Percentiles rank a stretch among this genome's conserved stretches.
Evolutionary conservation across 306 rosid genomes (phyloP).

Genomic region (Quercus ilex): DNA sequence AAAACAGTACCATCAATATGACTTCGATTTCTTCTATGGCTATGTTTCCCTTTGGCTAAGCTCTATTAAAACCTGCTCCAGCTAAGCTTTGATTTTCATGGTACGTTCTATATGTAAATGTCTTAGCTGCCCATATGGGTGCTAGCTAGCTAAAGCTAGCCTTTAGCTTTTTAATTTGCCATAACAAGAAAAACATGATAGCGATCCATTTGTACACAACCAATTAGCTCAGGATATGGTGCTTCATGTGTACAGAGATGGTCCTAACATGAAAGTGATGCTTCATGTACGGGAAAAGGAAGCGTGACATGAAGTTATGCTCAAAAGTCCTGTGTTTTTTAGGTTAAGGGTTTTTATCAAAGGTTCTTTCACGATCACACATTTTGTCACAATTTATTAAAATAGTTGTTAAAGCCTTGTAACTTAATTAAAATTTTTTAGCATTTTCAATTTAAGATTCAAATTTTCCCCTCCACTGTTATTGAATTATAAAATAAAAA

Average conservation of each 20-base stretch:
- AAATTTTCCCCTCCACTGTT: too few species aligned
- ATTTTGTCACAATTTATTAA: too few species aligned
- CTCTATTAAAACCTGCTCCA: slow-evolving; percentile 37
- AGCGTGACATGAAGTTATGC: too few species aligned
- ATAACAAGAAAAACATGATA: background rate
- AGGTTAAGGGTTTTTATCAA: too few species aligned
- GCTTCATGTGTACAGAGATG: background rate
- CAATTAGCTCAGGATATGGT: background rate
- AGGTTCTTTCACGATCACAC: too few species aligned
- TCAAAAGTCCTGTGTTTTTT: too few species aligned
- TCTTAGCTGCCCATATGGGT: slow-evolving; percentile 20
- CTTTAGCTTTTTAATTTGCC: background rate
- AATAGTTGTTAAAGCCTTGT: too few species aligned
- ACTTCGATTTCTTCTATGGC: slow-evolving; percentile 17
- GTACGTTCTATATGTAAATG: slow-evolving; percentile 39
- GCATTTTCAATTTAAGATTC: too few species aligned
- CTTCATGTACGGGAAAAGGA: background rate
- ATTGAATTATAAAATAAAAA: too few species aligned
- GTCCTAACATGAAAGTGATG: background rate
- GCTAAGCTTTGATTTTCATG: slow-evolving; percentile 42
- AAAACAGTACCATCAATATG: slow-evolving; percentile 23
- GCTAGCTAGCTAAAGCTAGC: slow-evolving; percentile 4
- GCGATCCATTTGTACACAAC: background rate
- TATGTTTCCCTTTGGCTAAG: slow-evolving; percentile 40
- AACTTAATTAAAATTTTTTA: too few species aligned